Base-by-base conservation (phyloP, 108 stramenopile species). In the Nannochloropsis salina region DNA sequence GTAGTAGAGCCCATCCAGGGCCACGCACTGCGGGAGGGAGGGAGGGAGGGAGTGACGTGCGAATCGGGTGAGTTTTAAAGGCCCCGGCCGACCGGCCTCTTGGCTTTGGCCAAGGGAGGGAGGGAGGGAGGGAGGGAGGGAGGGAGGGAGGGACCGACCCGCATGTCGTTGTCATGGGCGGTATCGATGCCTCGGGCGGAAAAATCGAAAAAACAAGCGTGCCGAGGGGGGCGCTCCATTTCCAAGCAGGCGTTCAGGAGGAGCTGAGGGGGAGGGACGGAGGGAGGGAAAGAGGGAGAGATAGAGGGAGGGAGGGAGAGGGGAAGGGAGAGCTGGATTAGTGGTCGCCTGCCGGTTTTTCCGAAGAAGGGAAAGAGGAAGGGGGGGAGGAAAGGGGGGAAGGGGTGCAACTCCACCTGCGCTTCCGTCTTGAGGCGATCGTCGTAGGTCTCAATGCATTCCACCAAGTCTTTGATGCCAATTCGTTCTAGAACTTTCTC, bases 1-100 rank as follows among this genome's bases (percentile, higher is more conserved):
- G 47, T 51, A 51, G 47, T 51, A 51, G 12, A 51, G 47, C 47
- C 47, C 47, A 12, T 51, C 47, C 10, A 51, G 47, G 12, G 47
- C 47, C 47, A 51, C 47, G 47, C 47, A 51, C 47, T 51, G 47
- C 9, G 47, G 47, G 47, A 51, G 47, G 47, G 47, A 51, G 47
- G 47, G 47, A 51, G 47, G 47, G 47, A 51, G 47, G 47, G 47
- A 12, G 9, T 9, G 12, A 12, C 47, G 47, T n/a, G n/a, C n/a
- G n/a, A n/a, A n/a, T n/a, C n/a, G n/a, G n/a, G n/a, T n/a, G n/a
- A n/a, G n/a, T n/a, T n/a, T n/a, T n/a, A n/a, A n/a, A n/a, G n/a
- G n/a, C n/a, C n/a, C n/a, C n/a, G n/a, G n/a, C n/a, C n/a, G n/a
- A n/a, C n/a, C 47, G 47, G 47, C 47, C 10, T 51, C 47, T 51